These are phyloP conservation scores for Starmerella stigmatis DNA, from an alignment of 805 yeast genomes.

Conservation along the genomic window DNA sequence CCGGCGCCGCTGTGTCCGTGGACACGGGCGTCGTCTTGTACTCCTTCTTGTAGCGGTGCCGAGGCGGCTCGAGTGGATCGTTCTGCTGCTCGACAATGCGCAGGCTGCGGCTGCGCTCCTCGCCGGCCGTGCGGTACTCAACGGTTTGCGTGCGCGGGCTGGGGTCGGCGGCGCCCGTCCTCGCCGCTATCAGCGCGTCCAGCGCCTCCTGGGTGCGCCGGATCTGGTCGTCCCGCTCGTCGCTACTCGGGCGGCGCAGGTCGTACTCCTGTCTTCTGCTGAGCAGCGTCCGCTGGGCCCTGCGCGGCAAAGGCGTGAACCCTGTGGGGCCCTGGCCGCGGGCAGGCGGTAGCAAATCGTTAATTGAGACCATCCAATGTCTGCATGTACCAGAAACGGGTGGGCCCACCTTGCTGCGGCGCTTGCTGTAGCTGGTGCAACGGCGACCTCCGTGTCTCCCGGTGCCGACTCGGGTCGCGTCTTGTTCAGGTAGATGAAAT, in stretches of 20 bases:
- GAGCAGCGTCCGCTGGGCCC: neutral
- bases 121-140: conserved; percentile 36
- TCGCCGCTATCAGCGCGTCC: conserved; percentile 37
- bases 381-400: neutral
- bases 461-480: too few species aligned
- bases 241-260: conserved; percentile 40
- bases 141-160: conserved; percentile 30
- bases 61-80: conserved; percentile 83
- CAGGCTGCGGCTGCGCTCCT: conserved; percentile 37
- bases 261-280: conserved; percentile 10
- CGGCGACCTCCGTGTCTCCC: too few species aligned
- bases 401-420: too few species aligned
- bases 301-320: neutral
- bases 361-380: neutral
- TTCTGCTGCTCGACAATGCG: conserved; percentile 55
- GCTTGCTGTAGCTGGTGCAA: too few species aligned
- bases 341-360: conserved; percentile 5
- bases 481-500: too few species aligned
- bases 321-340: neutral
- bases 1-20: conserved; percentile 36
- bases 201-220: conserved; percentile 49
- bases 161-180: neutral
- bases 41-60: conserved; percentile 46
- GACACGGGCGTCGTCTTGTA: neutral
- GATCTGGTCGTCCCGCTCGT: conserved; percentile 39